A percentile compares a stretch with the other conserved stretches of the same genome.
phyloP scores from a whole-genome alignment of 805 yeast genomes.

The Torulaspora maleeae region DNA sequence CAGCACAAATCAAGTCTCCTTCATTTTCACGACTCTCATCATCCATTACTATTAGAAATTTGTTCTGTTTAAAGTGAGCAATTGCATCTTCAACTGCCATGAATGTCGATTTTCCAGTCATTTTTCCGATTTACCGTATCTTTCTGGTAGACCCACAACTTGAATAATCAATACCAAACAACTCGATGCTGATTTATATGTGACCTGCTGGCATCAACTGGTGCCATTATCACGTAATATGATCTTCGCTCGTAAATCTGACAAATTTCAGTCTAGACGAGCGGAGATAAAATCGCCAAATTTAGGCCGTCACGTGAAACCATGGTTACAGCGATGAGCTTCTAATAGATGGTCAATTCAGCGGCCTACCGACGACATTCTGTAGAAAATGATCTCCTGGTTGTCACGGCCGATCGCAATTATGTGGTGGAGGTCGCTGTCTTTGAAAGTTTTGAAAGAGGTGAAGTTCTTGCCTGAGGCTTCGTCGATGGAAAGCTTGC shows the following conservation, averaged over 20 bases:
- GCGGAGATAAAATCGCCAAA: slow-evolving; percentile 6
- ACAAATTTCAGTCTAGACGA: slow-evolving; percentile 8
- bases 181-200: not conserved
- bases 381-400: slow-evolving; percentile 4
- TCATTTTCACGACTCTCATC: slow-evolving; percentile 95
- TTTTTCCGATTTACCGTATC: not conserved
- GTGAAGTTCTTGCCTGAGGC: slow-evolving; percentile 8
- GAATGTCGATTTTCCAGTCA: slow-evolving; percentile 12
- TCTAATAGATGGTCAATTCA: not conserved
- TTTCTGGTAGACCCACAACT: not conserved
- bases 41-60: slow-evolving; percentile 92
- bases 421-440: not conserved
- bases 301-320: slow-evolving; percentile 2
- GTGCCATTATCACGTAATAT: not conserved
- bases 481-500: slow-evolving; percentile 6
- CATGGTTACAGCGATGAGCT: not conserved
- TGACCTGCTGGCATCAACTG: not conserved
- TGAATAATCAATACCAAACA: not conserved
- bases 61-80: slow-evolving; percentile 31
- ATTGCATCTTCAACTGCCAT: slow-evolving; percentile 31
- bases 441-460: slow-evolving; percentile 13
- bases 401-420: slow-evolving; percentile 10
- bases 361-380: not conserved
- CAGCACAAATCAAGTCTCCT: slow-evolving; percentile 96
- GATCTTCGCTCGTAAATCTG: slow-evolving; percentile 7